Percentiles rank a stretch among this genome's conserved stretches.
Conservation (phyloP, 75 land plant species). For the Selaginella moellendorffii region DNA sequence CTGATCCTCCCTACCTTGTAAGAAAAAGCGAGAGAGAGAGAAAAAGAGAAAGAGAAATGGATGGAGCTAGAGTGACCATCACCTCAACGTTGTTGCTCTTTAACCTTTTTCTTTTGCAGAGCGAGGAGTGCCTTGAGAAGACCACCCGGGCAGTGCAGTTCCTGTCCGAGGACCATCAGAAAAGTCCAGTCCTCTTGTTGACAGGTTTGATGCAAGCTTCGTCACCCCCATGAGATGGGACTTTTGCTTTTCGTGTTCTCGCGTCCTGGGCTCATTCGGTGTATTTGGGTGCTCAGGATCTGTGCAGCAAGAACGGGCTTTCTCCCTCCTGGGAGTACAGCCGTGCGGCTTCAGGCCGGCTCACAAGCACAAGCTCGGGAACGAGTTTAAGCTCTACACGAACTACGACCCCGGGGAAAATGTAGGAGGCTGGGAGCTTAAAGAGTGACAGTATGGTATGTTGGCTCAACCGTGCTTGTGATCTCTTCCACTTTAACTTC, state of each 20-base stretch:
- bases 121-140: conserved; percentile 77
- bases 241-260: background rate
- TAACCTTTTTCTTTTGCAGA: conserved; percentile 29
- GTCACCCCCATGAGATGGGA: background rate
- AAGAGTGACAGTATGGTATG: no score
- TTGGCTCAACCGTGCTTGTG: no score
- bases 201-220: conserved; percentile 59
- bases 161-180: conserved; percentile 29
- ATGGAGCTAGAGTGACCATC: no score
- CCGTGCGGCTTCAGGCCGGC: conserved; percentile 72
- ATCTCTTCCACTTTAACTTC: no score
- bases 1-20: conserved; percentile 96
- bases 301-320: conserved; percentile 53
- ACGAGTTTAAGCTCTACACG: conserved; percentile 75
- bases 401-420: conserved; percentile 58
- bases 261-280: background rate
- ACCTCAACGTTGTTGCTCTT: no score
- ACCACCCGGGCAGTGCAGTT: conserved; percentile 50
- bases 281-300: conserved; percentile 32
- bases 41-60: no score
- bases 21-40: background rate
- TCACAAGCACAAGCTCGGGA: conserved; percentile 77
- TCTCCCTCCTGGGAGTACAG: conserved; percentile 38
- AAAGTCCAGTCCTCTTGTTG: conserved; percentile 33
- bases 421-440: conserved; percentile 77